Evolutionary conservation across 176 grass and related monocot genomes (phyloP), one percentile per base, ranked within the genome.

Genomic region (Areca catechu): DNA sequence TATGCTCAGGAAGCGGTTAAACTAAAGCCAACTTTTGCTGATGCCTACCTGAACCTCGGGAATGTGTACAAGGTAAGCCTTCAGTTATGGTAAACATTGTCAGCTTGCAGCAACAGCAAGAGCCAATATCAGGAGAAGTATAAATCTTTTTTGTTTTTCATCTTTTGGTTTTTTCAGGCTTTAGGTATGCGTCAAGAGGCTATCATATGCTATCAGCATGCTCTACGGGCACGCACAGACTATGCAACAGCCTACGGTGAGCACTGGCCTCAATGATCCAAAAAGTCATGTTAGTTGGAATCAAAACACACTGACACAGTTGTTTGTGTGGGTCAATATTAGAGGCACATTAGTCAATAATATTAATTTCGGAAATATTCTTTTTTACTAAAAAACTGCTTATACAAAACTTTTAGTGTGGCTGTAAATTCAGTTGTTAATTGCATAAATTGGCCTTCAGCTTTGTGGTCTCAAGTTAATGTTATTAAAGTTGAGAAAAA

Each of bases 41-140:
- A 98, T 85, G 93, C 93, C 24, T 79, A 98, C 83, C 84, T 98
- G 69, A 98, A 98, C 56, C 75, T 88, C 69, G 93, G 93, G 71
- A 98, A 92, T 57, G 93, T 98, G 16, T 98, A 88, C 68, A 98
- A 98, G 81, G 93, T 98, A 69, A 82, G 61, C 62, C 57, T 48
- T 61, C 22, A 19, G 60, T 27, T 27, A 52, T 75, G 67, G 18
- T 67, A 19, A 67, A 57, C n/a, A 67, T 28, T 67, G 54, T 49
- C 19, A 34, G 56, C 25, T 54, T 4, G 27, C 21, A 52, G 49
- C 47, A 30, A 10, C 14, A 28, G 24, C 51, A 15, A 60, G 58
- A 53, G 7, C 58, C 74, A 15, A 14, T 9, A 64, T 15, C 66
- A 9, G 37, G 24, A 71, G 57, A 3, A 68, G 72, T 6, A 19